A percentile compares a stretch with the other conserved stretches of the same genome.
These are phyloP conservation scores for Saccharomycopsis lassenensis DNA, from an alignment of 805 yeast genomes.

Conservation along the genomic window DNA sequence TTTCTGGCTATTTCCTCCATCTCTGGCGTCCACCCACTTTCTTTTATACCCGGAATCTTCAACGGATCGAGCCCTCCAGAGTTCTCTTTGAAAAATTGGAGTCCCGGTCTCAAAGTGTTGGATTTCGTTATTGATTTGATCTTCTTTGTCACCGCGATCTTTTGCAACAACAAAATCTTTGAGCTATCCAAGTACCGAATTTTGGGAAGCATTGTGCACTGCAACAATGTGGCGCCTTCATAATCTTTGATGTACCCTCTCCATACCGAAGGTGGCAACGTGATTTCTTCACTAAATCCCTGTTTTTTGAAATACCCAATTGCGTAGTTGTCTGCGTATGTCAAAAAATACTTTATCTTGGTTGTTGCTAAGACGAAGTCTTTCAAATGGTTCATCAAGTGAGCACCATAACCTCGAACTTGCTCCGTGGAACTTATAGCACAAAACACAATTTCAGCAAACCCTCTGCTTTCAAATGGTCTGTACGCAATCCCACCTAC, in stretches of 20 bases:
- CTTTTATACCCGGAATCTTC: slow-evolving; percentile 80
- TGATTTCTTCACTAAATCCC: slow-evolving; percentile 92
- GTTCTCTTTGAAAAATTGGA: slow-evolving; percentile 51
- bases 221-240: slow-evolving; percentile 98
- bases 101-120: slow-evolving; percentile 73
- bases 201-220: slow-evolving; percentile 85
- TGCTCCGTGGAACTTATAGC: slow-evolving; percentile 97
- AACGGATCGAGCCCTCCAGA: slow-evolving; percentile 52
- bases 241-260: slow-evolving; percentile 98
- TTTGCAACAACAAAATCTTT: slow-evolving; percentile 76
- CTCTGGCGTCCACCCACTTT: slow-evolving; percentile 97
- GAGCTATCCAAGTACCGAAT: slow-evolving; percentile 83
- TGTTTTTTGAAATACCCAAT: slow-evolving; percentile 97
- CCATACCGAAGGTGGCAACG: slow-evolving; percentile 81
- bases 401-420: slow-evolving; percentile 98
- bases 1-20: slow-evolving; percentile 95
- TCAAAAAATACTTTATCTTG: slow-evolving; percentile 73
- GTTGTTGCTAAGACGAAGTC: slow-evolving; percentile 89
- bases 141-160: slow-evolving; percentile 81
- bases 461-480: slow-evolving; percentile 81
- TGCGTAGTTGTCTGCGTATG: slow-evolving; percentile 98
- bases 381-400: slow-evolving; percentile 92
- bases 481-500: slow-evolving; percentile 97
- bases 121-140: slow-evolving; percentile 71
- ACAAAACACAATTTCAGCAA: slow-evolving; percentile 98